Evolutionary conservation across 1,284 basidiomycete genomes (phyloP), one percentile per base, ranked within the genome.

Genomic region (Pseudozyma sp.): DNA sequence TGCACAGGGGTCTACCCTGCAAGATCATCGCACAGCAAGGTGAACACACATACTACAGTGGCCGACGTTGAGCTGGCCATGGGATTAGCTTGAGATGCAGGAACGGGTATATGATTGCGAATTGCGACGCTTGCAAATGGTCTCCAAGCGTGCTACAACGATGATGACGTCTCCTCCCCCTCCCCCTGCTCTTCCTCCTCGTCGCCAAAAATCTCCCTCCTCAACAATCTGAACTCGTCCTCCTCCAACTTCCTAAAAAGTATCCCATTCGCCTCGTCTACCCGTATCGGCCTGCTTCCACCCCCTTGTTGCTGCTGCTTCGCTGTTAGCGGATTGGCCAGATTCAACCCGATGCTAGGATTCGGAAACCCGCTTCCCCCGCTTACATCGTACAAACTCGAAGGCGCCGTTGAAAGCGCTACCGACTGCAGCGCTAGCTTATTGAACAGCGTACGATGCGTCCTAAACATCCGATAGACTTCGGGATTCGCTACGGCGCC

Each of bases 401-500:
- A 61, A 7, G 73, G 73, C 1, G 66, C 52, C n/a, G 68, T 76
- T 0, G 65, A 70, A 5, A 80, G 48, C n/a, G 73, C 67, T 10
- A 76, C 78, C 8, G 63, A 70, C 19, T 80, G 79, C n/a, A 65
- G 38, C 10, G 79, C 77, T 13, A 80, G 57, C 62, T 77, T 80
- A 52, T 71, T 55, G 59, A 79, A 80, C 38, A 80, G 55, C 13
- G 59, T 42, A 0, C 71, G 38, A 14, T 80, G 69, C 16, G 51
- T 59, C 12, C 72, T 55, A 21, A 61, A 76, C 67, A 80, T 74
- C 8, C 70, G 35, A 19, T 59, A 78, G 1, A 78, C 77, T 21
- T 80, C 79, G 0, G 21, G 16, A 25, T 80, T 80, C 1, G 64
- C 70, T 1, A 70, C 70, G 1, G 55, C 35, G 1, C 77, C 68